These are phyloP conservation scores for Thymus quinquecostatus DNA, from an alignment of 257 asterid genomes.

Conservation along the genomic window DNA sequence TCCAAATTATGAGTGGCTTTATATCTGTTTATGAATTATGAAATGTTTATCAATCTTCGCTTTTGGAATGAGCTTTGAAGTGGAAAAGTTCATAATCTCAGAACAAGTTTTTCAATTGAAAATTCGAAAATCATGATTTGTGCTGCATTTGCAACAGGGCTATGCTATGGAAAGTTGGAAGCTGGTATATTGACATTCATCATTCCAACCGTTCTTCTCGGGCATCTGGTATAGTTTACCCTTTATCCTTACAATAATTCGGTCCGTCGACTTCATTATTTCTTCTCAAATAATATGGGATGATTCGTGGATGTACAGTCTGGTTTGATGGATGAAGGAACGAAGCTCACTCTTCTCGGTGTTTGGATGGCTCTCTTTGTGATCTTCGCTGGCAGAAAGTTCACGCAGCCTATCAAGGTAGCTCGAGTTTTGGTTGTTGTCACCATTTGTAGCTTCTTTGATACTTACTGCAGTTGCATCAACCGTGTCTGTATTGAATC, in stretches of 20 bases:
- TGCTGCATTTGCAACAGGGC: constrained; percentile 43
- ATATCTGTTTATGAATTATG: neutral
- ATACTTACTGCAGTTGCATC: neutral
- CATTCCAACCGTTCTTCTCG: constrained; percentile 78
- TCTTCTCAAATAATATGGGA: neutral
- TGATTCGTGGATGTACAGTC: constrained; percentile 41
- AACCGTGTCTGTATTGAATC: neutral
- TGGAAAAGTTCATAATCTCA: neutral
- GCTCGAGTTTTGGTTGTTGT: neutral
- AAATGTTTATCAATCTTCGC: neutral
- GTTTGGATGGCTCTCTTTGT: constrained; percentile 83
- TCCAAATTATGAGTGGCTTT: neutral
- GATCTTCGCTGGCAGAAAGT: constrained; percentile 91
- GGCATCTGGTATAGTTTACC: constrained; percentile 69
- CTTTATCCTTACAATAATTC: neutral
- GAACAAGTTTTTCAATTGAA: neutral
- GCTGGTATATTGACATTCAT: constrained; percentile 80
- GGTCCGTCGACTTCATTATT: neutral
- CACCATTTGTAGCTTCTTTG: neutral
- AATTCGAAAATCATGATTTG: neutral
- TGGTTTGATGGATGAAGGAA: constrained; percentile 83
- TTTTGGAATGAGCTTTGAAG: neutral
- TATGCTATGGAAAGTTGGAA: constrained; percentile 90
- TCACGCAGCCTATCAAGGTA: constrained; percentile 91
- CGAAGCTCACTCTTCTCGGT: constrained; percentile 60